Percentiles rank a stretch among this genome's conserved stretches.
phyloP scores from a whole-genome alignment of 768 basidiomycete genomes.

The Xerocomellus intermedius region DNA sequence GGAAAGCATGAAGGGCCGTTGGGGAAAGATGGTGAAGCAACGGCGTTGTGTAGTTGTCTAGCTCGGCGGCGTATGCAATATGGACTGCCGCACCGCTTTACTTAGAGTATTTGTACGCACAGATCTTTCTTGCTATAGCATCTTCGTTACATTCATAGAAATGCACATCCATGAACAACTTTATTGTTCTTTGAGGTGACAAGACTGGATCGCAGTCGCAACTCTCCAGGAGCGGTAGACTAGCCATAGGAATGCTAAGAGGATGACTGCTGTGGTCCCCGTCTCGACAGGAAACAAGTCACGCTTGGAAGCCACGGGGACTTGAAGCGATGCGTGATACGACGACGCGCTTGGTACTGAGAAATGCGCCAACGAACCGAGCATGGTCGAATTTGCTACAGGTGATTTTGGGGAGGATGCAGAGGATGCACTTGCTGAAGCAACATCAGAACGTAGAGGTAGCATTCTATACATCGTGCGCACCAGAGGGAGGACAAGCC shows the following conservation, averaged over 20 bases:
- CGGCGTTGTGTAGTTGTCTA: constrained; percentile 67
- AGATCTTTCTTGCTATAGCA: constrained; percentile 27
- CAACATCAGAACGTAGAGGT: constrained; percentile 3
- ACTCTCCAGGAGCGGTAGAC: constrained; percentile 25
- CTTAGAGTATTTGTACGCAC: constrained; percentile 32
- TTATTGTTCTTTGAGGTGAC: constrained; percentile 28
- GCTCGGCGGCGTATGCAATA: constrained; percentile 6
- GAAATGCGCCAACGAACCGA: constrained; percentile 18
- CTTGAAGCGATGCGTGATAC: constrained; percentile 8
- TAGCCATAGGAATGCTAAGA: constrained; percentile 36
- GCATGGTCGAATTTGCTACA: constrained; percentile 22
- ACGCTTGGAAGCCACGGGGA: constrained; percentile 36
- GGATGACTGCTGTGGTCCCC: constrained; percentile 34
- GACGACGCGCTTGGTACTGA: constrained; percentile 9
- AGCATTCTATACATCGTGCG: neutral
- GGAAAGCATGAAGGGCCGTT: constrained; percentile 82
- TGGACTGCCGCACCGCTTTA: constrained; percentile 8
- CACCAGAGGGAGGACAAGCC: constrained; percentile 30
- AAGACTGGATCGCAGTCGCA: constrained; percentile 18
- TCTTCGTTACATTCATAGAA: constrained; percentile 12
- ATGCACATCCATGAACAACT: constrained; percentile 2
- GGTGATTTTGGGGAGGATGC: constrained; percentile 18
- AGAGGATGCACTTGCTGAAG: constrained; percentile 2
- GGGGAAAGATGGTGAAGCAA: constrained; percentile 70
- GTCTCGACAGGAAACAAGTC: constrained; percentile 35